These are phyloP conservation scores for Lepidium campestre DNA, from an alignment of 441 rosid species.

Conservation along the genomic window DNA sequence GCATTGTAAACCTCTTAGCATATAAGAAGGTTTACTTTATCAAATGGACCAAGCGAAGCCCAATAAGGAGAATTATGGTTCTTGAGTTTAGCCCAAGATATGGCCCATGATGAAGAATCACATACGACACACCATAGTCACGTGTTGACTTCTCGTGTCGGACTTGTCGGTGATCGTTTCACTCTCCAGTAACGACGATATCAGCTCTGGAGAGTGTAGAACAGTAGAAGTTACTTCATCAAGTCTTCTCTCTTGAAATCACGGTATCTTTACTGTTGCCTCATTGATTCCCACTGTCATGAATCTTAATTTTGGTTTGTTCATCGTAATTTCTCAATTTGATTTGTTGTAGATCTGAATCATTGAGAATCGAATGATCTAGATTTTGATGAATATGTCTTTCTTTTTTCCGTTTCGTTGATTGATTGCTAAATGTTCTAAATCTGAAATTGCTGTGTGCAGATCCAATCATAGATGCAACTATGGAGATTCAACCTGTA, in stretches of 20 bases:
- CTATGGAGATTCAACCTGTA: neutral
- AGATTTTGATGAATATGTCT: neutral
- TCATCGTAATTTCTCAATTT: neutral
- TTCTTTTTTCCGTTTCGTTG: neutral
- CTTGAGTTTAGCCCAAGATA: too few species aligned
- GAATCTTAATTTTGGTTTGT: neutral
- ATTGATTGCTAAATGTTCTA: neutral
- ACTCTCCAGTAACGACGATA: neutral
- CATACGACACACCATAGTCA: too few species aligned
- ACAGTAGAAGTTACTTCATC: neutral
- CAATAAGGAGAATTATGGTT: too few species aligned
- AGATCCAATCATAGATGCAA: constrained; percentile 17
- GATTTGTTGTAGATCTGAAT: neutral
- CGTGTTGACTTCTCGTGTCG: too few species aligned
- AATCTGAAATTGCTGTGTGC: neutral
- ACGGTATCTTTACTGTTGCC: neutral
- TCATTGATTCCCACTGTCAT: neutral
- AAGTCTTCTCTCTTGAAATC: neutral
- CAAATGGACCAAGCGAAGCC: too few species aligned
- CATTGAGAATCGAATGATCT: neutral
- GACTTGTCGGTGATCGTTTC: too few species aligned
- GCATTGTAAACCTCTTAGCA: neutral
- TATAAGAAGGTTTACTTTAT: neutral
- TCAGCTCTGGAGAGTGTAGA: constrained; percentile 12
- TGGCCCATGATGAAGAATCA: too few species aligned